Evolutionary conservation across 2,329 filamentous ascomycete species (phyloP), one percentile per base, ranked within the genome.

Genomic region (Furcasterigmium sp.): DNA sequence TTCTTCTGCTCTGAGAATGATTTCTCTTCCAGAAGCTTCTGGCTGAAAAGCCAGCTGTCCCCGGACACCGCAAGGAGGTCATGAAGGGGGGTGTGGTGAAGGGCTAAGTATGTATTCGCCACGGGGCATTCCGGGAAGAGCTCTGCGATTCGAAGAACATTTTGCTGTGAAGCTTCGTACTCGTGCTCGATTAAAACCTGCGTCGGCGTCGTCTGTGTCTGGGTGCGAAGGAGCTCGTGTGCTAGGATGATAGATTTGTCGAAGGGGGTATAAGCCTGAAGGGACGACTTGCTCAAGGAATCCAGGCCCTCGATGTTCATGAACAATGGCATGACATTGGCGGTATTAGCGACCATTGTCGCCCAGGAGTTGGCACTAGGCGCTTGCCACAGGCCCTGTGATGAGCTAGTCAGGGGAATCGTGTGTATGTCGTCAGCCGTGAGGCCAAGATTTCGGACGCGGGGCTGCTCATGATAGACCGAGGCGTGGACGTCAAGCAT

Each of bases 1-100:
- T 58, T 61, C 54, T 74, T 67, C 47, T 76, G 69, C 48, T 71
- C 66, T 36, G 60, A 52, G 49, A 75, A 81, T 10, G 62, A 55
- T 20, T 63, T 61, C 3, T 60, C 56, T 5, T 66, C 59, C 3
- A 68, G 56, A 5, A 80, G 60, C 52, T 81, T 81, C 43, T 70
- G 67, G 40, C 70, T 70, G 52, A 80, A 79, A 17, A 77, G 63
- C 76, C 76, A 81, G 41, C 69, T 76, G 47, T 80, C 72, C 38
- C 78, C 77, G 21, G 73, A 73, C 8, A 81, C 74, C 10, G 76
- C 75, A 15, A 82, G 65, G 1, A 82, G 67, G 49, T 72, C 70
- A 47, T 73, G 70, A 5, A 82, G 68, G n/a, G 78, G 78, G 1
- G 77, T 80, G 53, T 77, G 65, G 49, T 80, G 68, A 2, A 82